phyloP scores from a whole-genome alignment of 2,329 filamentous ascomycete genomes.

The Rachicladosporium sp. region DNA sequence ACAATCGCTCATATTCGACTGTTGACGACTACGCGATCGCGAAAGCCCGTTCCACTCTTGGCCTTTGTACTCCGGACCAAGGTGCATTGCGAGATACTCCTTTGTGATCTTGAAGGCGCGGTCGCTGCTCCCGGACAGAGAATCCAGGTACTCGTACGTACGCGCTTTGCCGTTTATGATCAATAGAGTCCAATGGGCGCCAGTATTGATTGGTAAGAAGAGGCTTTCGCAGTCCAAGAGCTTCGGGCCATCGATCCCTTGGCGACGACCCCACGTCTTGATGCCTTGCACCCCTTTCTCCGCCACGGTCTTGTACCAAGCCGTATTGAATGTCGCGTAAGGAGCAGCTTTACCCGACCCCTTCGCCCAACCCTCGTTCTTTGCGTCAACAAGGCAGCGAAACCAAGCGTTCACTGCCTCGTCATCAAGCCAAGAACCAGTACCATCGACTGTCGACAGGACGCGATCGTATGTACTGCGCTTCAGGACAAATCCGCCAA shows the following conservation, averaged over 20 bases:
- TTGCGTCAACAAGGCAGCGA: conserved; percentile 43
- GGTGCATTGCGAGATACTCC: conserved; percentile 46
- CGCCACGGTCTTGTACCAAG: conserved; percentile 44
- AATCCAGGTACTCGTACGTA: conserved; percentile 59
- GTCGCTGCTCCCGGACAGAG: conserved; percentile 37
- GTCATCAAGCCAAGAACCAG: conserved; percentile 57
- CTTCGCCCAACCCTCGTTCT: conserved; percentile 30
- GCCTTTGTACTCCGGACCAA: conserved; percentile 43
- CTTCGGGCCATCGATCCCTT: conserved; percentile 46
- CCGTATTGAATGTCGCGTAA: conserved; percentile 52
- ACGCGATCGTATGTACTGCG: conserved; percentile 3
- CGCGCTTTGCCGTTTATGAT: conserved; percentile 50
- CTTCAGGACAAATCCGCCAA: too few relatives aligned
- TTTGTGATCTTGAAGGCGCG: conserved; percentile 19
- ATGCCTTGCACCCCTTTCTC: conserved; percentile 34
- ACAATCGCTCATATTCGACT: conserved; percentile 60
- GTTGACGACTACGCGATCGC: conserved; percentile 39
- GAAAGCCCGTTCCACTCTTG: conserved; percentile 47
- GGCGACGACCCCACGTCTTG: conserved; percentile 45
- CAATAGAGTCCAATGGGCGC: conserved; percentile 59
- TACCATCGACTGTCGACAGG: conserved; percentile 1
- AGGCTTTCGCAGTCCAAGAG: conserved; percentile 55
- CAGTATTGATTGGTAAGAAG: conserved; percentile 51
- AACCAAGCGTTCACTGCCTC: conserved; percentile 60
- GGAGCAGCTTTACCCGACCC: conserved; percentile 34